Evolutionary conservation across 2,329 filamentous ascomycete species (phyloP), one percentile per base, ranked within the genome.

Genomic region (Trichophyton mentagrophytes): DNA sequence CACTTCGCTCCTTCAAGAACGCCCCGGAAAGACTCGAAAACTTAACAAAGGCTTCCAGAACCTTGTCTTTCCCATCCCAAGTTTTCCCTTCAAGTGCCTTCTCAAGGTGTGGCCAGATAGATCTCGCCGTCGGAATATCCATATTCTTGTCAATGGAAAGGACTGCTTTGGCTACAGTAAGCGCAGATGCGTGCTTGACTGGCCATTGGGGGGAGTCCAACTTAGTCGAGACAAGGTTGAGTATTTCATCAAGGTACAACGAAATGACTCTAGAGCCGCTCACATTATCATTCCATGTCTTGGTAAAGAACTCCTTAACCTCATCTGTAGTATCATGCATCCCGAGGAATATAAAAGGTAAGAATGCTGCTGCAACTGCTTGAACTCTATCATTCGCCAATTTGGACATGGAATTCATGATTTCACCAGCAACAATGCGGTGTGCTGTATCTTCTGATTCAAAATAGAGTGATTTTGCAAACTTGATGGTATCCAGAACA

Each of bases 221-320:
- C 59, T 89, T 82, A 40, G 80, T 77, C 40, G 83, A 78, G 1
- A 85, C 82, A 1, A 97, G 79, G 0, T 73, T 75, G 3, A 88
- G 79, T 66, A 97, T 95, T 73, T 99, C 93, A 42, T 80, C 80
- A 5, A 96, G 80, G 69, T 96, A 96, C 1, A 96, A 82, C 55
- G 87, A 82, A 3, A 96, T 89, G 0, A 89, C 87, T 33, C 91
- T 84, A 36, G 82, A 85, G 51, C 90, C 91, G 57, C 91, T 92
- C 0, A 95, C 91, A 68, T 95, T 91, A 66, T 96, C 89, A 57
- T 83, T 82, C 93, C 93, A 99, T 0, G 90, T 89, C 61, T 90
- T 87, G 42, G 84, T 79, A 69, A 95, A 95, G n/a, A 85, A 82
- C 65, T 89, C 86, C 61, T 82, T 81, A 2, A 92, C 88, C 65